Percentiles rank a stretch among this genome's conserved stretches.
These are phyloP conservation scores for Ascochyta fabae DNA, from an alignment of 2,329 filamentous ascomycete genomes.

Conservation along the genomic window DNA sequence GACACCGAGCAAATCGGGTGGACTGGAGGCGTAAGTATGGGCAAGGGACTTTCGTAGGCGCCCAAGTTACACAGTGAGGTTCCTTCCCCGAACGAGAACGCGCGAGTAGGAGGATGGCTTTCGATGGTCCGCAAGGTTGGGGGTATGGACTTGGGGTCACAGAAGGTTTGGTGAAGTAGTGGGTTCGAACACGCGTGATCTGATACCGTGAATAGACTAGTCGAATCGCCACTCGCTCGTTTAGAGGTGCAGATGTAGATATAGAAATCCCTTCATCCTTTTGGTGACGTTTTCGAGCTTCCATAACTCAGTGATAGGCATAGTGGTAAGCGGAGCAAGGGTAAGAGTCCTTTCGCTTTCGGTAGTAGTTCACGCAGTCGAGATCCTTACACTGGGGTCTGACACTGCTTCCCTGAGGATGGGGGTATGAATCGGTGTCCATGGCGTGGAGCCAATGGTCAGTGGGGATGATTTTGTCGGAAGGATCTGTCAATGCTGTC, in stretches of 20 bases:
- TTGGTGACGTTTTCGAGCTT: no score
- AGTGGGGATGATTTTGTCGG: slow-evolving; percentile 21
- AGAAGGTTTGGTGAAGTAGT: background rate
- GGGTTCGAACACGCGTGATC: background rate
- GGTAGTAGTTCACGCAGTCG: slow-evolving; percentile 22
- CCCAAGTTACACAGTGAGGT: background rate
- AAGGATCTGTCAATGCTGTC: slow-evolving; percentile 15
- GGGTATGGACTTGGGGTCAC: background rate
- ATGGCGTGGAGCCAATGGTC: slow-evolving; percentile 28
- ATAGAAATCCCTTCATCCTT: no score
- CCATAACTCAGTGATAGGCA: background rate
- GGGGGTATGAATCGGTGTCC: slow-evolving; percentile 25
- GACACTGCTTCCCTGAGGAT: slow-evolving; percentile 20
- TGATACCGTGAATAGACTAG: background rate
- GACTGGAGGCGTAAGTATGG: background rate
- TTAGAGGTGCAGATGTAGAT: no score
- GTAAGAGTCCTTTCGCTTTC: slow-evolving; percentile 16
- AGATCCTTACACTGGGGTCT: slow-evolving; percentile 21
- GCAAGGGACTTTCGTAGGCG: background rate
- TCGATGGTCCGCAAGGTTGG: background rate
- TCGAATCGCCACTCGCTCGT: no score
- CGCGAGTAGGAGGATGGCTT: background rate
- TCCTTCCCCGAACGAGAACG: background rate
- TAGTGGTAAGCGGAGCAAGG: background rate
- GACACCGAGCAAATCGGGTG: background rate